Base-by-base conservation (phyloP, 2,329 filamentous ascomycete genomes). In the Trichophyton rubrum region DNA sequence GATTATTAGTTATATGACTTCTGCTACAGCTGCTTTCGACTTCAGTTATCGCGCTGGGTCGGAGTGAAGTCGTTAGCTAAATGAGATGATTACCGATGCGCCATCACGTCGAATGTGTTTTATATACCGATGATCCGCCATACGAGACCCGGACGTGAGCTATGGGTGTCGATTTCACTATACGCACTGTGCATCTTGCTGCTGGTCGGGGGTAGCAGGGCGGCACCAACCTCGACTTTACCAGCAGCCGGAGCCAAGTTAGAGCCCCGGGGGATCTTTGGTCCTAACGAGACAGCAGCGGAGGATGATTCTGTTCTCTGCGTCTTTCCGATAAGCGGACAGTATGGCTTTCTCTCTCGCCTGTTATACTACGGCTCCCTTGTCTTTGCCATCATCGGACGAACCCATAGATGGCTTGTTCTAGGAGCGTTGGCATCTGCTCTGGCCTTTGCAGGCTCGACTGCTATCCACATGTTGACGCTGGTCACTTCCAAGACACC, bases 361-460 rank as follows among this genome's bases (percentile, higher is more conserved):
- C 51, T 69, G 13, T 60, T 70, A 7, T 70, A 68, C 63, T 69
- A 69, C 60, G 62, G 65, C 22, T 66, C 67, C 6, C 66, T 70
- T 5, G 56, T 68, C 20, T 65, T 69, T 51, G 67, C 67, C 17
- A 68, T 70, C 57, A 63, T 69, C 53, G 67, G 66, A 24, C 63
- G 65, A 8, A 62, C 62, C n/a, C 64, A 65, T n/a, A 65, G 63
- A 64, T 70, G 68, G 68, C 66, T 70, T 45, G 65, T 69, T 56
- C 64, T 67, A 22, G 68, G 68, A 11, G 68, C 68, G 43, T 64
- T 69, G 41, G 67, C 67, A 13, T 68, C 67, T 53, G 68, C 68
- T 1, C 59, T 70, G 43, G 66, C 66, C 11, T 70, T 69, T 45
- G 65, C 68, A 2, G 68, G 67, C 3, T 64, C 66, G 3, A 60